These are phyloP conservation scores for Helenozyma rhizophorensis DNA, from an alignment of 805 yeast species.

Conservation along the genomic window DNA sequence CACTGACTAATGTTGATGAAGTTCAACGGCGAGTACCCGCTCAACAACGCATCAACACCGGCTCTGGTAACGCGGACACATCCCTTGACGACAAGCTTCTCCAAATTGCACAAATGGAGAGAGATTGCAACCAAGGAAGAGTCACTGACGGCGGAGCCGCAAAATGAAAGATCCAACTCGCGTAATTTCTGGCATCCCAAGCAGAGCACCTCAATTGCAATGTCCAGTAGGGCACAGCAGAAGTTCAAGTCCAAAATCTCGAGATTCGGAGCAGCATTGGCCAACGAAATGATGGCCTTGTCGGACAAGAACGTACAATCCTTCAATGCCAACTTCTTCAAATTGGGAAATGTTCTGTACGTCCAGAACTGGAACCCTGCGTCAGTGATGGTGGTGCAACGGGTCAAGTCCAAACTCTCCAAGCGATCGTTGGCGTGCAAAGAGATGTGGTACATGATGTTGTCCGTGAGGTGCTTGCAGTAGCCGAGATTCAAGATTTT, in stretches of 20 bases:
- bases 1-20: conserved; percentile 67
- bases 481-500: conserved; percentile 58
- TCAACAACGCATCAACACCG: conserved; percentile 64
- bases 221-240: conserved; percentile 71
- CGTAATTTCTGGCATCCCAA: conserved; percentile 58
- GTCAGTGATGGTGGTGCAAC: conserved; percentile 78
- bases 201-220: conserved; percentile 61
- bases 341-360: conserved; percentile 47
- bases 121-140: conserved; percentile 59
- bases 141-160: conserved; percentile 79
- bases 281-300: conserved; percentile 55
- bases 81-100: conserved; percentile 53
- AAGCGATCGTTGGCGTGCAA: conserved; percentile 53
- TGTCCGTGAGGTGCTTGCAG: conserved; percentile 71
- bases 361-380: conserved; percentile 68
- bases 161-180: conserved; percentile 58
- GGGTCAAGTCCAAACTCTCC: conserved; percentile 55
- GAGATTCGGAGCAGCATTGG: conserved; percentile 56
- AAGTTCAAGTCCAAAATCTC: conserved; percentile 60
- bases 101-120: conserved; percentile 46
- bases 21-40: conserved; percentile 50
- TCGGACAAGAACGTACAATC: conserved; percentile 77
- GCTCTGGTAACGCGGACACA: conserved; percentile 75
- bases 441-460: conserved; percentile 60
- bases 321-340: conserved; percentile 50